Conservation (phyloP, 345 rosid species). For the Geranium rotundifolium region DNA sequence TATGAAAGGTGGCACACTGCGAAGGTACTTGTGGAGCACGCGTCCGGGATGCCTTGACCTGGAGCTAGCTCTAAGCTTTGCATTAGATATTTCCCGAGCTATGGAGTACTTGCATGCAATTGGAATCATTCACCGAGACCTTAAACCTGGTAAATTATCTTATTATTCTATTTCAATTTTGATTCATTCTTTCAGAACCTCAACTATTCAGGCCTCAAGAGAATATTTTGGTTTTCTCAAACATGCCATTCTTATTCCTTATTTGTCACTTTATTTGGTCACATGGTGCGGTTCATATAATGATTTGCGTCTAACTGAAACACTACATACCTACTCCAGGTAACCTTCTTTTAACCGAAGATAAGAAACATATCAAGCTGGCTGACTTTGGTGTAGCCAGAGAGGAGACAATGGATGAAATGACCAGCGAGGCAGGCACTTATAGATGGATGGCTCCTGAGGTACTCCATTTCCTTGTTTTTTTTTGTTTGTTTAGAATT, state of each 20-base stretch:
- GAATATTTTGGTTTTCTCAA: no score
- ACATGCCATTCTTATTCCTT: no score
- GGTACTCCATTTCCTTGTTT: conserved; percentile 18
- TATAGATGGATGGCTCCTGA: conserved; percentile 81
- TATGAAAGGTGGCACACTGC: conserved; percentile 37
- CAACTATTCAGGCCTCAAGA: no score
- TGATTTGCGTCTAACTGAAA: no score
- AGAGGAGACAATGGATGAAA: conserved; percentile 25
- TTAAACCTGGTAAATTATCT: conserved; percentile 46
- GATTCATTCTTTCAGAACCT: neutral
- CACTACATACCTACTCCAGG: conserved; percentile 18
- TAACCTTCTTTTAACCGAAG: conserved; percentile 42
- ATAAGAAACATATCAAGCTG: conserved; percentile 30
- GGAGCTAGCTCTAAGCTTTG: conserved; percentile 29
- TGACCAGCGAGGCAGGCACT: conserved; percentile 59
- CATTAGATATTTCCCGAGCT: conserved; percentile 50
- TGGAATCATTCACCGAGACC: conserved; percentile 61
- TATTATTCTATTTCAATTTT: neutral
- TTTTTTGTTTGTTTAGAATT: neutral
- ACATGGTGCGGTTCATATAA: no score
- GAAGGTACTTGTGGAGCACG: conserved; percentile 27
- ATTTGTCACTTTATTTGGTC: no score
- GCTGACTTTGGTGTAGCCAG: conserved; percentile 56
- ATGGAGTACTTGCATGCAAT: conserved; percentile 63
- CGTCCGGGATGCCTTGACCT: conserved; percentile 33